phyloP scores from a whole-genome alignment of 2,329 filamentous ascomycete genomes.

The Scedosporium aurantiacum region DNA sequence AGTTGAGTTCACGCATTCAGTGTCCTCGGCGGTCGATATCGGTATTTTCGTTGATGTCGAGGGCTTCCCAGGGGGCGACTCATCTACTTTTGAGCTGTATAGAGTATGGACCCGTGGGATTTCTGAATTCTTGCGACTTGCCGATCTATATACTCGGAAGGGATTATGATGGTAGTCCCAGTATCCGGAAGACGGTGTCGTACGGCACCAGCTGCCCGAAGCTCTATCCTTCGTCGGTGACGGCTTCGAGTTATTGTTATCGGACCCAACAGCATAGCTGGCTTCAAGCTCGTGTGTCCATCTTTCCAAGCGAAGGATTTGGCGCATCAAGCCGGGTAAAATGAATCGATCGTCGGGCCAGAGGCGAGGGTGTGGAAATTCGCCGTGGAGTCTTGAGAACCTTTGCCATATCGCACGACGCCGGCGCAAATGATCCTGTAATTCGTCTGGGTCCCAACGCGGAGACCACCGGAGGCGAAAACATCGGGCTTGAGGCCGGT shows the following conservation, averaged over 20 bases:
- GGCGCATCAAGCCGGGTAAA: not conserved
- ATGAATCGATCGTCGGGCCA: not conserved
- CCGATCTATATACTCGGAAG: not conserved
- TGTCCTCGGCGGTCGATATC: not conserved
- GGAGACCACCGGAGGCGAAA: slow-evolving; percentile 2
- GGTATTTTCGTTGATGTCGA: not conserved
- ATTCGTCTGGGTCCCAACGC: not conserved
- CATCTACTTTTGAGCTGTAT: not conserved
- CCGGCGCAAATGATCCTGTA: not conserved
- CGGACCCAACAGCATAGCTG: not conserved
- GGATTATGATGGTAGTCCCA: not conserved
- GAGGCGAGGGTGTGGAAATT: not conserved
- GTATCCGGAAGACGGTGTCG: not conserved
- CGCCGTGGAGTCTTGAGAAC: not conserved
- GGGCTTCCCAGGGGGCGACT: no score
- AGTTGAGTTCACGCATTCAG: not conserved
- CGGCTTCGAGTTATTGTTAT: not conserved
- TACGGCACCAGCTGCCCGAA: not conserved
- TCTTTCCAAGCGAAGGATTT: not conserved
- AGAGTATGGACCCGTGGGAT: not conserved
- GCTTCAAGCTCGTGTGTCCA: not conserved
- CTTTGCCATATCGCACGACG: not conserved
- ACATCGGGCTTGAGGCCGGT: not conserved
- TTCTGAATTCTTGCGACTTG: not conserved
- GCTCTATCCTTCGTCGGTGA: not conserved